Evolutionary conservation across 768 basidiomycete species (phyloP).

Genomic region (Tulasnella sp.): DNA sequence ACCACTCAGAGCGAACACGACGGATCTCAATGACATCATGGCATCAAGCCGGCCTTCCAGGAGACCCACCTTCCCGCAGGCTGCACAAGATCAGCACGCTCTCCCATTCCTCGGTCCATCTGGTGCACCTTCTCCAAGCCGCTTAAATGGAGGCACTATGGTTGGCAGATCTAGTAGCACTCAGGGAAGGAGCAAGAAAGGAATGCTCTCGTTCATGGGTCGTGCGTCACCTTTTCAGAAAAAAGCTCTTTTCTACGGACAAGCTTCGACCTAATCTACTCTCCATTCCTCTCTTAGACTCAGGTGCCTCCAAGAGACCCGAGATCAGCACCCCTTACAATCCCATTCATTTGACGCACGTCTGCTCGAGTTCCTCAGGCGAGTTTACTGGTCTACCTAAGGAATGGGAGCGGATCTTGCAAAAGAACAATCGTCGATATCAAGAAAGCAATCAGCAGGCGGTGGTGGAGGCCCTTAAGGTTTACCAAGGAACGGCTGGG

Average conservation of each 20-base stretch:
- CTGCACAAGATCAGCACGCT: not conserved
- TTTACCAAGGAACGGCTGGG: conserved; percentile 77
- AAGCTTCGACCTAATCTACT: not conserved
- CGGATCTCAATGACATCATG: conserved; percentile 60
- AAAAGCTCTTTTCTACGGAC: not conserved
- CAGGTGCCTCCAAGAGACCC: conserved; percentile 47
- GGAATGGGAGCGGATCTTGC: conserved; percentile 97
- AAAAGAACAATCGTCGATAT: conserved; percentile 83
- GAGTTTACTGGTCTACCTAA: conserved; percentile 97
- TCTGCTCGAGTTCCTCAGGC: conserved; percentile 97
- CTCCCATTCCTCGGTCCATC: conserved; percentile 10
- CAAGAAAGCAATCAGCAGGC: conserved; percentile 98
- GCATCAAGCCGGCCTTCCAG: not conserved
- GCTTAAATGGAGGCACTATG: not conserved
- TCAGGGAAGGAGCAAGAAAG: conserved; percentile 31
- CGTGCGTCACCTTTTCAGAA: not conserved
- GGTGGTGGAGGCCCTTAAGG: conserved; percentile 98
- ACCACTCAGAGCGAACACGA: conserved; percentile 81
- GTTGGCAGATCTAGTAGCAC: conserved; percentile 20
- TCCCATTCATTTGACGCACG: conserved; percentile 98
- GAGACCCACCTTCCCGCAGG: conserved; percentile 1
- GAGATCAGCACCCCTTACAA: conserved; percentile 99
- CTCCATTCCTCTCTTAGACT: too few species aligned
- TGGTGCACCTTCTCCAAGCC: conserved; percentile 2
- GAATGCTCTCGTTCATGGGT: conserved; percentile 9